Evolutionary conservation across 306 rosid species (phyloP), one percentile per base, ranked within the genome.

Genomic region (Fagus sylvatica): DNA sequence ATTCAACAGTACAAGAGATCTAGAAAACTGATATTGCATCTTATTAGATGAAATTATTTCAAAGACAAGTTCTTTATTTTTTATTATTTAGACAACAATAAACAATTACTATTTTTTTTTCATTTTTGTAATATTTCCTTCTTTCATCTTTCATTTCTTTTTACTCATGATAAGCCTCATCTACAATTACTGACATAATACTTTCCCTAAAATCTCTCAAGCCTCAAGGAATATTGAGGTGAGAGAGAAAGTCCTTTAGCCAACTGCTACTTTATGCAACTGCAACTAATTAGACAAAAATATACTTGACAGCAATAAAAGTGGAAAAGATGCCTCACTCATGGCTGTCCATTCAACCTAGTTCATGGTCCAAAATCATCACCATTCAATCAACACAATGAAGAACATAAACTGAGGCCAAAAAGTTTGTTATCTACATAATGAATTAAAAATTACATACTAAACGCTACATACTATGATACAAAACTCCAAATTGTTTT

Each of bases 61-160:
- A 67, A 30, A 51, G 1, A 49, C 66, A 16, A 41, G 43, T 36
- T 53, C 39, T 54, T 33, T 77, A 4, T 40, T 30, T 55, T 32
- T 70, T 4, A 30, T 69, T 10, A 59, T 73, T 53, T 22, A 28
- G 75, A 73, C n/a, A n/a, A n/a, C n/a, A n/a, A n/a, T n/a, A 34
- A 1, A 51, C 62, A 49, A 75, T 11, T 32, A 67, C 65, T 46
- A 69, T n/a, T n/a, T n/a, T n/a, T 64, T 69, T 33, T 69, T 61
- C 17, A 61, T 34, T 61, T 33, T 34, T 28, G 43, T 37, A 39
- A 2, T 11, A 36, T 9, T 33, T 19, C 5, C 49, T 67, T 19
- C 8, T 36, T 15, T 36, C 28, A 0, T 40, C 10, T 3, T 17
- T 67, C 49, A 10, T 33, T 65, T 62, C 17, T 34, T 65, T 65